Evolutionary conservation across 2,329 filamentous ascomycete genomes (phyloP).

Genomic region (Diaporthe batatas): DNA sequence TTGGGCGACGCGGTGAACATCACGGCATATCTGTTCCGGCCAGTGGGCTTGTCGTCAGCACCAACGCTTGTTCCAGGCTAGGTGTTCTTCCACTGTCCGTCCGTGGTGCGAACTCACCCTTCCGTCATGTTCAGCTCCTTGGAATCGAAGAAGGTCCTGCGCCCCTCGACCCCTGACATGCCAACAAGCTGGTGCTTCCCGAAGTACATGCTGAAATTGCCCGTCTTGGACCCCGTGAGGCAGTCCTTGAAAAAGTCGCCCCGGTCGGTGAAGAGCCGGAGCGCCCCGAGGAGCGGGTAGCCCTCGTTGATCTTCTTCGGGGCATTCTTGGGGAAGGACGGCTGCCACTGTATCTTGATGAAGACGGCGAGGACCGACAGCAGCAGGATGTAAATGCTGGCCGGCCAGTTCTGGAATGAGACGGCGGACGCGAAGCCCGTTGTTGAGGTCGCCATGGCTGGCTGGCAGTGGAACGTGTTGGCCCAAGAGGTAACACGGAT

Average conservation of each 20-base stretch:
- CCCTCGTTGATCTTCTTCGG: constrained; percentile 46
- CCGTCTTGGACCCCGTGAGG: constrained; percentile 51
- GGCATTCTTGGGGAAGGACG: constrained; percentile 46
- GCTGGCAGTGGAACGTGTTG: neutral
- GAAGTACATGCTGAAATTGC: constrained; percentile 64
- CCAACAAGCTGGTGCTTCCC: constrained; percentile 61
- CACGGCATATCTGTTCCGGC: constrained; percentile 46
- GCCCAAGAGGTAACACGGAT: too few relatives aligned
- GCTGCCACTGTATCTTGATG: constrained; percentile 45
- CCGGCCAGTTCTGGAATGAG: constrained; percentile 42
- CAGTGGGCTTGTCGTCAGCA: neutral
- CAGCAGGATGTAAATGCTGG: constrained; percentile 45
- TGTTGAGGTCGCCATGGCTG: constrained; percentile 14
- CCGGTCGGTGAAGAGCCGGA: constrained; percentile 59
- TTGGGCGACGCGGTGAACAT: constrained; percentile 51
- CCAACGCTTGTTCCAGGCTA: neutral
- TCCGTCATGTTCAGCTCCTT: constrained; percentile 58
- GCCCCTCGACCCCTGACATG: constrained; percentile 56
- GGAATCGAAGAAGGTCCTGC: constrained; percentile 62
- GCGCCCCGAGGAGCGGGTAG: constrained; percentile 51
- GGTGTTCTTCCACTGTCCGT: neutral
- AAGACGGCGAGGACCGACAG: constrained; percentile 43
- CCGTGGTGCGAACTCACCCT: constrained; percentile 51
- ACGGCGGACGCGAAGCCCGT: neutral
- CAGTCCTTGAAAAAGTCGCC: constrained; percentile 57